phyloP scores from a whole-genome alignment of 768 basidiomycete species.

The Hypholoma fasciculare region DNA sequence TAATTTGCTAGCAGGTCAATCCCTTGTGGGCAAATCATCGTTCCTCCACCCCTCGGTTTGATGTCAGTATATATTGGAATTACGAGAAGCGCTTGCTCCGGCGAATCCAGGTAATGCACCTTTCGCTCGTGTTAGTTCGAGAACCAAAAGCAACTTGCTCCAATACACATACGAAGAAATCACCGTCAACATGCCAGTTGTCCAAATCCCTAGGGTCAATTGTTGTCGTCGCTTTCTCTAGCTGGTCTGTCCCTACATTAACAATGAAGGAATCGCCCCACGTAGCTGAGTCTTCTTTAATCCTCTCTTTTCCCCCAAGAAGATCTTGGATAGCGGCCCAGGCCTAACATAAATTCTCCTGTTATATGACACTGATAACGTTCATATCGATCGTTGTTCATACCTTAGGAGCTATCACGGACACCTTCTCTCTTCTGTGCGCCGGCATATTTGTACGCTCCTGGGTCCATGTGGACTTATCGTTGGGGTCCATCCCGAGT shows the following conservation, averaged over 20 bases:
- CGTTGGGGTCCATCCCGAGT: conserved; percentile 49
- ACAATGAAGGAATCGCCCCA: conserved; percentile 68
- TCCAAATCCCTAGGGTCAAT: conserved; percentile 45
- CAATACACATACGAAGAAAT: conserved; percentile 45
- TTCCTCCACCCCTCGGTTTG: conserved; percentile 52
- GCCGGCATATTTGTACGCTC: conserved; percentile 59
- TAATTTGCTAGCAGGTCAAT: conserved; percentile 49
- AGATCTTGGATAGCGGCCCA: conserved; percentile 64
- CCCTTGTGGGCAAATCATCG: conserved; percentile 60
- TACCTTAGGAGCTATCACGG: conserved; percentile 52
- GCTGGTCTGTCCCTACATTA: conserved; percentile 53
- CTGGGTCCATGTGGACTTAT: conserved; percentile 54
- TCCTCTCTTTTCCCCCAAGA: conserved; percentile 58
- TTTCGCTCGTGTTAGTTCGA: conserved; percentile 10
- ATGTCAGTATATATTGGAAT: conserved; percentile 65
- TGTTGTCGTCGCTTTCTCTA: conserved; percentile 27
- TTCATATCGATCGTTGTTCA: conserved; percentile 58
- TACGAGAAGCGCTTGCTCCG: conserved; percentile 63
- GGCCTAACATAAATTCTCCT: conserved; percentile 29
- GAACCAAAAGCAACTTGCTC: neutral
- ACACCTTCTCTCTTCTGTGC: conserved; percentile 44
- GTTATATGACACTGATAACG: conserved; percentile 14
- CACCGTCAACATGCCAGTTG: conserved; percentile 68
- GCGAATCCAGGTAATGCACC: conserved; percentile 65
- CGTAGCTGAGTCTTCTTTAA: conserved; percentile 43